Evolutionary conservation across 108 stramenopile genomes (phyloP), one percentile per base, ranked within the genome.

Genomic region (Stephanodiscus triporus): DNA sequence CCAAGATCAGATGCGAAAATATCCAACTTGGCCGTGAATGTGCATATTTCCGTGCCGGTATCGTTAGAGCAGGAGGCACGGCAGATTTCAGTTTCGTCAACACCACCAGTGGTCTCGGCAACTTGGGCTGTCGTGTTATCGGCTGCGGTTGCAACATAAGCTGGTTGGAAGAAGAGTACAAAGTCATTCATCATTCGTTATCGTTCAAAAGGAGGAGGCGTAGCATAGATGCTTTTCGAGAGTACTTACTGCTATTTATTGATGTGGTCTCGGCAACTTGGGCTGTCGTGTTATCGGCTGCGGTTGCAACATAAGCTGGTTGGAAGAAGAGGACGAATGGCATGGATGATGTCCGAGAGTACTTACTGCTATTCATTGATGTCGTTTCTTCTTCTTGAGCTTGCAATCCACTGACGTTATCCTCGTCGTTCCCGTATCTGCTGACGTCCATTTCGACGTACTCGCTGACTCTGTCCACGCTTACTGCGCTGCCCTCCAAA

Each of bases 1-100:
- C 96, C 96, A 70, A 78, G 68, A 22, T 65, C 71, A 9, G 83
- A 65, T 9, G 76, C 84, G 11, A 86, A 74, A 11, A 88, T 49
- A 60, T 76, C 60, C 19, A 76, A 59, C 29, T 24, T 38, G 6
- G 54, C 66, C 3, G 57, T 63, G 23, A 76, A 67, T 2, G 50
- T 45, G 42, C 75, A 76, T 36, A 68, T 22, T 24, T 76, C 60
- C 20, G 19, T 9, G 60, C 60, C 60, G 20, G 37, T 61, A n/a
- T 61, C 36, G 14, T 37, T 49, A 29, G 34, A 48, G 51, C 75
- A 76, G 20, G 59, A 20, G 40, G 45, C 66, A 23, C 64, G 66
- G 32, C 75, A 76, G 20, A 76, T 76, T 53, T 67, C 60, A 63
- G 62, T 67, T 20, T 42, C 48, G 1, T 49, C 37, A 3, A 17